A percentile compares a stretch with the other conserved stretches of the same genome.
Evolutionary conservation across 1,284 basidiomycete species (phyloP).

Genomic region (Golubevia pallescens): DNA sequence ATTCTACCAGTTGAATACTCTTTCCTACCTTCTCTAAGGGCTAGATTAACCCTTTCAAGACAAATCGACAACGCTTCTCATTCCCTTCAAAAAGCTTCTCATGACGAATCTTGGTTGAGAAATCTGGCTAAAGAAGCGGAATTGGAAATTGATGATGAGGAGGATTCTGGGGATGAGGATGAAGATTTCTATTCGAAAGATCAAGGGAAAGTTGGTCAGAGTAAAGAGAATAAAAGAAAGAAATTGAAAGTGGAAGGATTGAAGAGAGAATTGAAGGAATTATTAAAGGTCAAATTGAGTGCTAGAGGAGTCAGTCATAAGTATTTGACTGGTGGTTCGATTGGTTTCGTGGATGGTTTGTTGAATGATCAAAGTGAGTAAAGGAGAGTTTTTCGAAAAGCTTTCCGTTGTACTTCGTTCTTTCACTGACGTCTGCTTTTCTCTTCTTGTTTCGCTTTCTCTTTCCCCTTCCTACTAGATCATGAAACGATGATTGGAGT

Average conservation of each 20-base stretch:
- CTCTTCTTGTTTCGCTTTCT: slow-evolving; percentile 1
- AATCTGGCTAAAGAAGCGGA: slow-evolving; percentile 55
- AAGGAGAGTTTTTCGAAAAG: not conserved
- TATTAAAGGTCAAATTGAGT: slow-evolving; percentile 33
- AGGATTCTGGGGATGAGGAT: slow-evolving; percentile 30
- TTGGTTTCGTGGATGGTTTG: slow-evolving; percentile 17
- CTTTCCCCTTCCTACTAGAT: slow-evolving; percentile 6
- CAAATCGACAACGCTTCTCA: slow-evolving; percentile 49
- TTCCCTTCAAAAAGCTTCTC: slow-evolving; percentile 35
- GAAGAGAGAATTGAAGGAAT: slow-evolving; percentile 23
- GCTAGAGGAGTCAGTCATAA: slow-evolving; percentile 43
- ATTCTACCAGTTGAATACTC: slow-evolving; percentile 47
- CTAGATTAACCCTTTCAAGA: slow-evolving; percentile 39
- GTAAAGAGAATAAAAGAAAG: slow-evolving; percentile 10
- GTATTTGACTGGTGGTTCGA: slow-evolving; percentile 38
- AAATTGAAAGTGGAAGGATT: slow-evolving; percentile 23
- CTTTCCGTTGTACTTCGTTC: not conserved
- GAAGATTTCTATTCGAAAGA: not conserved
- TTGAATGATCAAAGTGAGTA: slow-evolving; percentile 18
- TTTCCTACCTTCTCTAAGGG: slow-evolving; percentile 38
- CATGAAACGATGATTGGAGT: slow-evolving; percentile 23
- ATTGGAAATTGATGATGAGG: slow-evolving; percentile 36
- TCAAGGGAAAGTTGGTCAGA: no score
- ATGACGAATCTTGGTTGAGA: slow-evolving; percentile 55
- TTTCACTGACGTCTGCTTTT: slow-evolving; percentile 3